Evolutionary conservation across 805 yeast genomes (phyloP), one percentile per base, ranked within the genome.

Genomic region (Danielozyma ontarioensis): DNA sequence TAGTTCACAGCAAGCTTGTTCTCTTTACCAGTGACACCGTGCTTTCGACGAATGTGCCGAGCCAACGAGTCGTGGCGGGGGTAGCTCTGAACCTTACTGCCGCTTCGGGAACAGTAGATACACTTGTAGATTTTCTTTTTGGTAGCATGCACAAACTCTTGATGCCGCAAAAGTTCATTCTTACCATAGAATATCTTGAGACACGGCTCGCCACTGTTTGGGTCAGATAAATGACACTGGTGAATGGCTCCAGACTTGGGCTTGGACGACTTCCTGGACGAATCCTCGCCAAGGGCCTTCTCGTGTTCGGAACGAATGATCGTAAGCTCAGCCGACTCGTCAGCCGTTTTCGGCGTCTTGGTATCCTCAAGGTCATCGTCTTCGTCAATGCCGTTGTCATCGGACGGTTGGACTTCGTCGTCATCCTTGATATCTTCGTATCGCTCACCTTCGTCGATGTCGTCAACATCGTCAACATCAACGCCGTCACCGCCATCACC

Each of bases 121-220:
- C 72, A 66, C 36, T 60, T 57, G 48, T 59, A 66, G 11, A 65
- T 57, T 35, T 57, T 61, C 44, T 64, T 66, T 33, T 58, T 55
- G 15, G 70, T 62, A 10, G 71, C 72, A 46, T 66, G 72, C 15
- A 65, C 71, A 48, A 64, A 65, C 40, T 66, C 72, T 40, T 66
- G 70, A 45, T 66, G 72, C 36, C 71, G 45, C 25, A 62, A 50
- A 29, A 66, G 50, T 41, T 65, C 71, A 39, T 64, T 65, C 35
- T 62, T 65, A 12, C 72, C 72, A 39, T 66, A 64, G 32, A 66
- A 66, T 1, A 64, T 57, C 44, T 64, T 65, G 23, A 55, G 44
- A 37, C 72, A 66, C 21, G 61, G 57, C 19, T 48, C 42, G 16
- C 44, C 36, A 3, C 59, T 48, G 4, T 35, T 34, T 4, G 70